Evolutionary conservation across 2,329 filamentous ascomycete genomes (phyloP), one percentile per base, ranked within the genome.

Genomic region (Pleoardoris graminearum): DNA sequence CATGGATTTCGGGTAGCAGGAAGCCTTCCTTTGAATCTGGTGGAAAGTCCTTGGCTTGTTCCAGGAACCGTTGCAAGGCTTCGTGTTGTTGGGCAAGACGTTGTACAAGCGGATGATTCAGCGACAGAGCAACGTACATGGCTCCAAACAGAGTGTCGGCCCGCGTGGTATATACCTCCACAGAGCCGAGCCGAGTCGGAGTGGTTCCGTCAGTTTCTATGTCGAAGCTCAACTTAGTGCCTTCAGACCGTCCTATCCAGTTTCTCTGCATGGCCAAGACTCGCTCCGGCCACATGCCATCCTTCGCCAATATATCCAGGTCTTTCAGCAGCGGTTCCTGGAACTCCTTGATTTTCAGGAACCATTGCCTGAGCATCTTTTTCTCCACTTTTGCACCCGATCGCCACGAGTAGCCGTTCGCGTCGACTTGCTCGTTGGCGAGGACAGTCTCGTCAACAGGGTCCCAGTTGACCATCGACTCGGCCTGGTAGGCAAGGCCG

Each of bases 351-450:
- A 94, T 95, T 57, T 85, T 86, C 58, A 96, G 84, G 70, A 95
- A 96, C 91, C 91, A 96, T 72, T 96, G 91, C 74, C 89, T 90
- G 42, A 95, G 78, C 61, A 84, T 83, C 53, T 84, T 79, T 75
- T 91, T 89, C 73, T 94, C 88, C 16, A 95, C 90, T 69, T 88
- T 86, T 44, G 89, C 91, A 8, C 91, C 91, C 1, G 90, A 94
- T 51, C 91, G 84, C 91, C 91, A 96, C 1, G 91, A 96, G 62
- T 80, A 84, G 27, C 91, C 91, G 66, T 90, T 87, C 44, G 88
- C 82, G 69, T 95, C 90, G n/a, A 96, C 90, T 75, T 96, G 91
- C 73, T 96, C 91, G 69, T 96, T 96, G 10, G 91, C 91, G 53
- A 96, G 79, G 14, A 96, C 91, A 0, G 91, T 96, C 69, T 89